Conservation (phyloP, 1,284 basidiomycete genomes). For the Coniophora puteana region DNA sequence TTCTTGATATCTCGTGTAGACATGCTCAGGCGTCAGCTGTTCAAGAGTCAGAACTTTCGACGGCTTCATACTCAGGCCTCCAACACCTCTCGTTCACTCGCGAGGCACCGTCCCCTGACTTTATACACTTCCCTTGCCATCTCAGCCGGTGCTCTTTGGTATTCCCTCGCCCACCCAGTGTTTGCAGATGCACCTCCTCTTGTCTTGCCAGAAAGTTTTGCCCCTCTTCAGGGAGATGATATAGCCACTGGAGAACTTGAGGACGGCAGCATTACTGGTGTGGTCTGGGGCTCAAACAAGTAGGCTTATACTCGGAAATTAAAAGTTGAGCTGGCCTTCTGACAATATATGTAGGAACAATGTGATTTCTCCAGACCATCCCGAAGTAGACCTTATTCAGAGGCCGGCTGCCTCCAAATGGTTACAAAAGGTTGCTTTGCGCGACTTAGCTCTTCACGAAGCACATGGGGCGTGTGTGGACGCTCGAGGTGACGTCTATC, state of each 20-base stretch:
- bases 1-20: neutral
- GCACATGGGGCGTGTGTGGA: conserved; percentile 83
- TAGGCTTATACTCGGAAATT: conserved; percentile 23
- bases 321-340: conserved; percentile 2
- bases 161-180: conserved; percentile 24
- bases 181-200: conserved; percentile 29
- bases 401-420: conserved; percentile 49
- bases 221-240: conserved; percentile 1
- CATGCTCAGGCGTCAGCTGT: conserved; percentile 6
- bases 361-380: conserved; percentile 37
- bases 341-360: conserved; percentile 39
- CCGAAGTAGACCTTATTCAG: conserved; percentile 37
- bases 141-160: conserved; percentile 32
- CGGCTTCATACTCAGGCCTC: conserved; percentile 21
- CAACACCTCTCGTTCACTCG: conserved; percentile 10
- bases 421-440: conserved; percentile 63
- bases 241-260: conserved; percentile 20
- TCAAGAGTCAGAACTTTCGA: conserved; percentile 13
- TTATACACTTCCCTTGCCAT: conserved; percentile 21
- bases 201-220: conserved; percentile 9
- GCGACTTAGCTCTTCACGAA: conserved; percentile 74
- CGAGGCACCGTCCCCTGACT: conserved; percentile 9
- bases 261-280: conserved; percentile 32
- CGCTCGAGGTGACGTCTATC: conserved; percentile 82
- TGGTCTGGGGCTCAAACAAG: conserved; percentile 62